Percentiles rank a stretch among this genome's conserved stretches.
These are phyloP conservation scores for Benincasa hispida DNA, from an alignment of 306 rosid genomes.

Conservation along the genomic window DNA sequence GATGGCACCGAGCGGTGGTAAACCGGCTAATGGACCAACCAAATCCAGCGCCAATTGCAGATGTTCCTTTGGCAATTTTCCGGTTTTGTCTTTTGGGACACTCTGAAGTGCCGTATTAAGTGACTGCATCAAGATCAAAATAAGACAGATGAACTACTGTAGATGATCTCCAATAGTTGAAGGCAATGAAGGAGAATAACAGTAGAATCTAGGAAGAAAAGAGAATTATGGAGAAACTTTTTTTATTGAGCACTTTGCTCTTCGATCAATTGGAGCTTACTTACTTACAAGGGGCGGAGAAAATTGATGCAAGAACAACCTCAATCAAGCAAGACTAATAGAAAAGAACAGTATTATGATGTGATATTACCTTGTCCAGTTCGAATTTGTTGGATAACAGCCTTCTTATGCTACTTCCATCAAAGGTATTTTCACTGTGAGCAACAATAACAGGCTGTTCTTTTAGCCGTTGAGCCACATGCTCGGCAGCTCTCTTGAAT, in stretches of 20 bases:
- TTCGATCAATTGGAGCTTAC: too few species aligned
- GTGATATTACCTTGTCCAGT: slow-evolving; percentile 57
- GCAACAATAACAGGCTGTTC: slow-evolving; percentile 79
- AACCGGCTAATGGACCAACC: slow-evolving; percentile 65
- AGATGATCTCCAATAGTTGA: too few species aligned
- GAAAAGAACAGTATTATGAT: neutral
- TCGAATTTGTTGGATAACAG: slow-evolving; percentile 82
- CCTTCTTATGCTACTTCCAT: slow-evolving; percentile 65
- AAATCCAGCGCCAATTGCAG: slow-evolving; percentile 47
- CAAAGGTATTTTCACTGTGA: slow-evolving; percentile 80
- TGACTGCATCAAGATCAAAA: slow-evolving; percentile 32
- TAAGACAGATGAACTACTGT: neutral
- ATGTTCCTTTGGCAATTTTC: slow-evolving; percentile 57
- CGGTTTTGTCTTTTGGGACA: slow-evolving; percentile 57
- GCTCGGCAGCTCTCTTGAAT: slow-evolving; percentile 51
- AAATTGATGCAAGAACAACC: neutral
- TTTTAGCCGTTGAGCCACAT: slow-evolving; percentile 42
- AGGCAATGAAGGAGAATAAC: too few species aligned
- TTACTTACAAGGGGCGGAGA: neutral
- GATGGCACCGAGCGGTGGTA: slow-evolving; percentile 80
- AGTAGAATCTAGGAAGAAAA: too few species aligned
- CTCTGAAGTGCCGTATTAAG: slow-evolving; percentile 45
- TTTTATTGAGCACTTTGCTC: too few species aligned
- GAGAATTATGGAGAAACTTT: too few species aligned
- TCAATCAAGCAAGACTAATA: neutral